Evolutionary conservation across 2,329 filamentous ascomycete genomes (phyloP), one percentile per base, ranked within the genome.

Genomic region (Endothia cerciana): DNA sequence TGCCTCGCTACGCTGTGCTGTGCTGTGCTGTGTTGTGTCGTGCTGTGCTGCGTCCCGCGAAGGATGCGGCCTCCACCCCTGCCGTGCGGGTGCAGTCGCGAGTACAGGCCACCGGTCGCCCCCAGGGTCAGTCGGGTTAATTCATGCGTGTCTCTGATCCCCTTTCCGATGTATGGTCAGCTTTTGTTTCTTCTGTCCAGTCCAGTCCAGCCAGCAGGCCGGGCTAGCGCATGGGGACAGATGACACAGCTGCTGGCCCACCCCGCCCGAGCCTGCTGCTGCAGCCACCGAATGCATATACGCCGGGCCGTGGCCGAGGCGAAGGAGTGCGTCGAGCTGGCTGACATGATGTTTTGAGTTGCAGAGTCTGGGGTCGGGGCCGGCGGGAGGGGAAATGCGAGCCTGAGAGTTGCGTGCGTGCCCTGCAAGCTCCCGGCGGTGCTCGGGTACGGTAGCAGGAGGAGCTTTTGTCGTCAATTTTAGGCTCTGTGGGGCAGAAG

Each of bases 401-500:
- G n/a, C n/a, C n/a, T n/a, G n/a, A n/a, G n/a, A n/a, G n/a, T n/a
- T 17, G 25, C 55, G 33, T 38, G 6, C 30, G 8, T 13, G 55
- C n/a, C 36, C 40, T 17, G 55, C 55, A 57, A 33, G 40, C 36
- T 25, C 2, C 17, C 6, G 38, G 13, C 2, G 30, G 25, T 8
- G 43, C 28, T 8, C 64, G 64, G 60, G 64, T 65, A 65, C 60
- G 28, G 64, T 65, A 65, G 60, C 64, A 65, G 60, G 61, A 56
- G 59, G 41, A 36, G 33, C 56, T 63, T 60, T 65, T 53, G 64
- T 65, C 56, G n/a, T n/a, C n/a, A n/a, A 57, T 59, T 63, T 59
- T 65, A 63, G 60, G 45, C 55, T 65, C 64, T 47, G 41, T 41
- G 38, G 38, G 15, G 38, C 38, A 10, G 33, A 36, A 10, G 10